Conservation (phyloP, 2,329 filamentous ascomycete genomes). For the Erysiphe pulchra region DNA sequence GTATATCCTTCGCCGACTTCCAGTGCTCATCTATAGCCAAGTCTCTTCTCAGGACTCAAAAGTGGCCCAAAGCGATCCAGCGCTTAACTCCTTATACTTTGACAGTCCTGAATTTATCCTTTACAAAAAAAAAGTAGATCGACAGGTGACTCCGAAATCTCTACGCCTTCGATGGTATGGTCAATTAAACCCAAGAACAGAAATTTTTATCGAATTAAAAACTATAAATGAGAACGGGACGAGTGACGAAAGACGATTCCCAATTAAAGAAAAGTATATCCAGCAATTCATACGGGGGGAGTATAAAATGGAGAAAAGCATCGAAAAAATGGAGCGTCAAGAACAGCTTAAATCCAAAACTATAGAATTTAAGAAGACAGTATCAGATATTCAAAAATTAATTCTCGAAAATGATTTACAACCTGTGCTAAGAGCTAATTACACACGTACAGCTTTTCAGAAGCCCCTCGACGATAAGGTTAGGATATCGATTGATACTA, state of each 20-base stretch:
- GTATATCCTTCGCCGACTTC: slow-evolving; percentile 69
- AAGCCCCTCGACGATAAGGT: slow-evolving; percentile 80
- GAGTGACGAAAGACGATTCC: slow-evolving; percentile 56
- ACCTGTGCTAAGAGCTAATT: slow-evolving; percentile 75
- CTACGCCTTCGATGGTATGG: slow-evolving; percentile 82
- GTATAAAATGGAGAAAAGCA: slow-evolving; percentile 76
- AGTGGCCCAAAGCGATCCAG: slow-evolving; percentile 47
- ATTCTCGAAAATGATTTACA: slow-evolving; percentile 53
- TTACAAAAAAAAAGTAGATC: slow-evolving; percentile 65
- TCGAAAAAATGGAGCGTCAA: slow-evolving; percentile 64
- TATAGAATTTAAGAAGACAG: slow-evolving; percentile 42
- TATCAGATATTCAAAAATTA: slow-evolving; percentile 55
- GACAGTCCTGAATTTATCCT: slow-evolving; percentile 69
- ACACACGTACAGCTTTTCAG: slow-evolving; percentile 85
- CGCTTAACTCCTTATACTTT: slow-evolving; percentile 88
- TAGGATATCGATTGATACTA: slow-evolving; percentile 77
- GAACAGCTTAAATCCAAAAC: slow-evolving; percentile 40
- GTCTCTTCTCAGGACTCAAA: slow-evolving; percentile 64
- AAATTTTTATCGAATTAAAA: slow-evolving; percentile 78
- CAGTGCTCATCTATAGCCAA: slow-evolving; percentile 79
- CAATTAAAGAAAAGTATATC: slow-evolving; percentile 85
- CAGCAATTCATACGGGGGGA: slow-evolving; percentile 65
- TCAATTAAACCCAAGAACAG: slow-evolving; percentile 49
- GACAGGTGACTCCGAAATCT: slow-evolving; percentile 50
- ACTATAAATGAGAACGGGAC: slow-evolving; percentile 48